These are phyloP conservation scores for Aureobasidium zeae DNA, from an alignment of 2,329 filamentous ascomycete genomes.

Conservation along the genomic window DNA sequence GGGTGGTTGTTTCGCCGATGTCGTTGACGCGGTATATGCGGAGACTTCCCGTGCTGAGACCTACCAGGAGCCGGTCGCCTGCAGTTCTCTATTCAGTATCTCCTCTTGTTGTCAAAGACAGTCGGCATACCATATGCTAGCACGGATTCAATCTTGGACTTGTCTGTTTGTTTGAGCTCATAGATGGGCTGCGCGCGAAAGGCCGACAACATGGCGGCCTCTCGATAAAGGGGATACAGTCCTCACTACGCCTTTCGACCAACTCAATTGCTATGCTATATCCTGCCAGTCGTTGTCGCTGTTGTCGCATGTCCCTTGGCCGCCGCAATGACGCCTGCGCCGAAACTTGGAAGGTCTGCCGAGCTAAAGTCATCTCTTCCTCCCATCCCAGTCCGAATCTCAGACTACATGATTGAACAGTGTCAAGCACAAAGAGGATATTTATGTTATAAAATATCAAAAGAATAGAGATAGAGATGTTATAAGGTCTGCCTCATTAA, in stretches of 20 bases:
- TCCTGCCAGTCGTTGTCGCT: conserved; percentile 2
- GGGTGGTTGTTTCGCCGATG: conserved; percentile 32
- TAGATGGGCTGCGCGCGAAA: conserved; percentile 94
- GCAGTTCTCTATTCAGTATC: background rate
- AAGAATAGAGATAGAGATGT: no score
- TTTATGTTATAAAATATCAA: no score
- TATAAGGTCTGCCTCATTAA: no score
- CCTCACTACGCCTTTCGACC: background rate
- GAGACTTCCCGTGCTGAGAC: conserved; percentile 78
- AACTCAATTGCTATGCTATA: background rate
- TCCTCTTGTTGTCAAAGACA: no score
- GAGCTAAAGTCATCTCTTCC: no score
- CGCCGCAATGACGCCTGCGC: conserved; percentile 6
- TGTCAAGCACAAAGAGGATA: no score
- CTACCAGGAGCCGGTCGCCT: conserved; percentile 87
- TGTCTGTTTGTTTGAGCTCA: conserved; percentile 92
- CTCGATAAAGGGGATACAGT: background rate
- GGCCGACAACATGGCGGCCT: conserved; percentile 71
- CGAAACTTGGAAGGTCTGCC: background rate
- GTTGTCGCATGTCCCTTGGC: conserved; percentile 5
- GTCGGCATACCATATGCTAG: conserved; percentile 64
- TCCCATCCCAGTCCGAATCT: no score
- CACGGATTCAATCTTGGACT: conserved; percentile 93
- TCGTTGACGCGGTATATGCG: conserved; percentile 90
- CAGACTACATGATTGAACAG: no score